These are phyloP conservation scores for Protomyces inouyei DNA, from an alignment of 1,139 yeast genomes.

Conservation along the genomic window DNA sequence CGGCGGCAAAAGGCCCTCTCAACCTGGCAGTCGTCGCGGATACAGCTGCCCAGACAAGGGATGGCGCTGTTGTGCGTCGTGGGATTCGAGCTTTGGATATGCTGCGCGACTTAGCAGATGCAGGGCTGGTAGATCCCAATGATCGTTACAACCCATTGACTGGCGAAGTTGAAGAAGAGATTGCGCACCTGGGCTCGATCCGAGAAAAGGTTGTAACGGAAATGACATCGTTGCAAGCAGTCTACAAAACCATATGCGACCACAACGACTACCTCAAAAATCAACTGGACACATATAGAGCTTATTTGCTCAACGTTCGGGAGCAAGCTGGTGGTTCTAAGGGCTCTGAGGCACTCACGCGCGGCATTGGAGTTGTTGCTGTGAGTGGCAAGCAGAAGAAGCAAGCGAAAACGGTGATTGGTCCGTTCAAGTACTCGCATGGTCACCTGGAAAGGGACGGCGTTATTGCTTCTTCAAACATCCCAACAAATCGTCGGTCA, in stretches of 20 bases:
- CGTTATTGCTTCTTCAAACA: conserved; percentile 37
- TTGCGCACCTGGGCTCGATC: conserved; percentile 42
- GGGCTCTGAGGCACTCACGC: conserved; percentile 29
- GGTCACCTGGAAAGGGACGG: conserved; percentile 39
- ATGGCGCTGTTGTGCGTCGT: conserved; percentile 39
- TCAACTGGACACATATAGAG: conserved; percentile 42
- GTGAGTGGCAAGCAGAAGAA: conserved; percentile 34
- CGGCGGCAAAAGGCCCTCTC: conserved; percentile 37
- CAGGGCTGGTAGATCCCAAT: conserved; percentile 32
- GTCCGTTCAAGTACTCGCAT: conserved; percentile 39
- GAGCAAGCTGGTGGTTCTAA: conserved; percentile 38
- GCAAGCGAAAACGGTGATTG: conserved; percentile 32
- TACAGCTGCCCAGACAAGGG: conserved; percentile 38
- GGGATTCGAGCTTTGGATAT: conserved; percentile 42
- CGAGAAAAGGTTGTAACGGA: conserved; percentile 40
- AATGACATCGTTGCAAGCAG: conserved; percentile 40
- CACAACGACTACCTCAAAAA: conserved; percentile 42
- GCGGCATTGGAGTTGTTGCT: conserved; percentile 33
- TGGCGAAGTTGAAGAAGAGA: conserved; percentile 41
- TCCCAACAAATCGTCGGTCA: conserved; percentile 36
- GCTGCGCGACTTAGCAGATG: conserved; percentile 38
- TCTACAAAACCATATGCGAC: conserved; percentile 40
- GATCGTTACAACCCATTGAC: conserved; percentile 39
- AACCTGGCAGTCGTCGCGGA: conserved; percentile 40
- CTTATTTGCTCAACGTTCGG: conserved; percentile 42